phyloP scores from a whole-genome alignment of 345 rosid species.

The Corchorus olitorius region DNA sequence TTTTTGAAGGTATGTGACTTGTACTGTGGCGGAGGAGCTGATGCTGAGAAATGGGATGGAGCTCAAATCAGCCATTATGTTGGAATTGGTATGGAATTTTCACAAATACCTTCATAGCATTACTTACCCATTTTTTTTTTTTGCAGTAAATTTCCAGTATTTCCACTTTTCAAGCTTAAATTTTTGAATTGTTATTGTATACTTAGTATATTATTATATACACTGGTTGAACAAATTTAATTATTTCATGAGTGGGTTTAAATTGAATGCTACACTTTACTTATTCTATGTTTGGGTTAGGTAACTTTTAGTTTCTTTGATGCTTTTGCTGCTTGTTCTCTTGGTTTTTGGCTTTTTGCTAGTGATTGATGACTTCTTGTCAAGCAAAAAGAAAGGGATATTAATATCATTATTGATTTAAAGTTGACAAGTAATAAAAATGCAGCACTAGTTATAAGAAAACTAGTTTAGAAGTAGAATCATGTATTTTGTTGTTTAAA shows the following conservation, averaged over 20 bases:
- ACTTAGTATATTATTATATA: not conserved
- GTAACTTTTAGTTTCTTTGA: not conserved
- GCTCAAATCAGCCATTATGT: constrained; percentile 70
- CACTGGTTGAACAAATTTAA: not conserved
- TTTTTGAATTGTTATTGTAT: not conserved
- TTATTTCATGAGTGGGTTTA: not conserved
- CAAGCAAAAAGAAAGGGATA: too few species aligned
- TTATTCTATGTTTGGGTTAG: not conserved
- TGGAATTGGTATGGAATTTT: constrained; percentile 63
- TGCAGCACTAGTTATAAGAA: too few species aligned
- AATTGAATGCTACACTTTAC: not conserved
- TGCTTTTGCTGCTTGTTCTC: too few species aligned
- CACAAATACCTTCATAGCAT: not conserved
- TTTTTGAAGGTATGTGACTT: constrained; percentile 73
- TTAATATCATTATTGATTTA: not conserved
- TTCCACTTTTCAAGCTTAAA: not conserved
- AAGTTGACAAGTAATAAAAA: not conserved
- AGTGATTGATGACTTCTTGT: too few species aligned
- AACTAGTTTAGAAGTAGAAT: too few species aligned
- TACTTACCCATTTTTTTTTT: not conserved
- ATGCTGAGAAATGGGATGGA: constrained; percentile 76
- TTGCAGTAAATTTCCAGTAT: not conserved
- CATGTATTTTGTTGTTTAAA: too few species aligned
- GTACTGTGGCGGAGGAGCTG: constrained; percentile 77
- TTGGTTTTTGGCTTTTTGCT: too few species aligned